Conservation (phyloP, 169 alveolate species). For the Prorocentrum cordatum region DNA sequence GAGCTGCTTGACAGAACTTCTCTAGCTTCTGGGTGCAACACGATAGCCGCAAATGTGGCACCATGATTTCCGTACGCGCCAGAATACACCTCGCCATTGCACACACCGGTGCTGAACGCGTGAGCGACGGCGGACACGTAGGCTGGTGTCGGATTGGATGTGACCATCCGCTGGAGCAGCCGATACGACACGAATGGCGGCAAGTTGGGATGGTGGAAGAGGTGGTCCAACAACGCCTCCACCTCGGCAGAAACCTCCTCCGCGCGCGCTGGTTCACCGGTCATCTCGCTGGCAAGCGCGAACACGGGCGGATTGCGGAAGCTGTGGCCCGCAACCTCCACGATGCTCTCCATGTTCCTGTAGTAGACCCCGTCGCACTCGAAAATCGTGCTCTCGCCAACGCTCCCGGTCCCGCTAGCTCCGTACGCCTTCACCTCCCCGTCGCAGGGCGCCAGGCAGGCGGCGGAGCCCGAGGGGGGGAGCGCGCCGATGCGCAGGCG, state of each 20-base stretch:
- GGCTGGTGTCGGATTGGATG: constrained; percentile 5
- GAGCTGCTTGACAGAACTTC: not conserved
- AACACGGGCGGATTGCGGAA: constrained; percentile 44
- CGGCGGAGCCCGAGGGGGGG: too few species aligned
- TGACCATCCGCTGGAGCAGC: constrained; percentile 19
- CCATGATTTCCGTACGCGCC: constrained; percentile 49
- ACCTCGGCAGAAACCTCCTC: constrained; percentile 15
- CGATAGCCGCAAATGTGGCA: constrained; percentile 20
- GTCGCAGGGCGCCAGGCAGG: not conserved
- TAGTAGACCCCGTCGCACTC: constrained; percentile 19
- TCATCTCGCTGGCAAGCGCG: too few species aligned
- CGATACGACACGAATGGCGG: constrained; percentile 30
- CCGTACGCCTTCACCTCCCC: constrained; percentile 4
- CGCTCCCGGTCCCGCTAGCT: not conserved
- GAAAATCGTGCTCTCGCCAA: not conserved
- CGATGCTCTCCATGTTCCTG: constrained; percentile 27
- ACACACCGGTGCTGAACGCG: constrained; percentile 21
- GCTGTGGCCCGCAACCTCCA: not conserved
- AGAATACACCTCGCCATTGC: constrained; percentile 5
- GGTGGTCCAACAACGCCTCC: constrained; percentile 48
- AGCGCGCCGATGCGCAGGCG: too few species aligned
- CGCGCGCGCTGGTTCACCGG: too few species aligned
- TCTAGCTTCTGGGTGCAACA: constrained; percentile 30
- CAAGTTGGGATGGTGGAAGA: constrained; percentile 28
- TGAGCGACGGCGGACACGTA: constrained; percentile 20